Evolutionary conservation across 345 rosid genomes (phyloP), one percentile per base, ranked within the genome.

Genomic region (Eucalyptus guilfoylei): DNA sequence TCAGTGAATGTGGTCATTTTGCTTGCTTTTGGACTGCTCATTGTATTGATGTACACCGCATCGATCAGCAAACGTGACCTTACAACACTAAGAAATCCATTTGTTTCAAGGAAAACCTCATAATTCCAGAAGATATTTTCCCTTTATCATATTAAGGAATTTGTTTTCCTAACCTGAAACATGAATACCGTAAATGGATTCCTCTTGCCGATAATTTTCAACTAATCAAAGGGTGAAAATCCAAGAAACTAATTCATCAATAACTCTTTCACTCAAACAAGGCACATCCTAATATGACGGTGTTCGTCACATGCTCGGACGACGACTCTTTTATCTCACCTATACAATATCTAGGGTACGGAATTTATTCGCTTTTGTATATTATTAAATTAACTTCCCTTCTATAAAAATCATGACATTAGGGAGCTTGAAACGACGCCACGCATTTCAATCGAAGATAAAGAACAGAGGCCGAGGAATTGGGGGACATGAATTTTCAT

Each of bases 391-490:
- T 64, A 64, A n/a, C 19, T 14, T 64, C 10, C 76, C 76, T 64
- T n/a, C 76, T 32, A n/a, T 15, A 15, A n/a, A 8, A 64, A 19
- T 47, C 52, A 26, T 14, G 50, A 9, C 86, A 45, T 26, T 26
- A 67, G 86, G 52, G 62, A 58, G 85, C 49, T 44, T 55, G 24
- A 16, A 37, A 49, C 47, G 58, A 72, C 26, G 49, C 89, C 86
- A 64, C 89, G 87, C 64, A 89, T 62, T 32, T 83, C 11, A 47
- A n/a, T 44, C 28, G 11, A 17, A 67, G 42, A 87, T 11, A 49
- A 87, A 90, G 58, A 91, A 93, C 92, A 93, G 92, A 88, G 92
- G 94, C 93, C 95, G 93, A 91, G 92, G 91, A 94, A 86, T 89
- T 49, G 92, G 93, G 90, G 89, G 49, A 49, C 88, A 91, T 52